A percentile compares a stretch with the other conserved stretches of the same genome.
Conservation (phyloP, 164 flowering plant genomes). For the Sedum album region DNA sequence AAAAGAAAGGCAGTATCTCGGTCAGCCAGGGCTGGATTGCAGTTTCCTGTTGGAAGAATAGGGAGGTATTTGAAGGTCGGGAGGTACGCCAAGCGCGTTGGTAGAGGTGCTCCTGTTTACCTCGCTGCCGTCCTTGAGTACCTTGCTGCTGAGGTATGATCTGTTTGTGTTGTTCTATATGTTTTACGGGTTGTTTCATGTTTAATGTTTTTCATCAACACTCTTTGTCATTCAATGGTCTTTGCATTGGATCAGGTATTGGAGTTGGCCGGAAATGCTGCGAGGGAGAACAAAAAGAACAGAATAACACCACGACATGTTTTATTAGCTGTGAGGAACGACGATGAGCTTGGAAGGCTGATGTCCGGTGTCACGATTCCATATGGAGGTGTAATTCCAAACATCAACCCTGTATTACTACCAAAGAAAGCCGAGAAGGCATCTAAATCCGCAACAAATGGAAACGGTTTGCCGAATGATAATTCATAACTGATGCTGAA, state of each 20-base stretch:
- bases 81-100: slow-evolving; percentile 51
- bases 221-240: no score
- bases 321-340: slow-evolving; percentile 62
- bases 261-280: slow-evolving; percentile 79
- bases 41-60: slow-evolving; percentile 46
- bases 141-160: slow-evolving; percentile 55
- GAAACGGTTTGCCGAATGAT: background rate
- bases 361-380: slow-evolving; percentile 60
- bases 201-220: no score
- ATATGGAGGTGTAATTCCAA: slow-evolving; percentile 65
- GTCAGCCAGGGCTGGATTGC: slow-evolving; percentile 40
- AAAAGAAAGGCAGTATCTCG: slow-evolving; percentile 42
- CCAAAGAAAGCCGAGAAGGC: slow-evolving; percentile 54
- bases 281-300: slow-evolving; percentile 71
- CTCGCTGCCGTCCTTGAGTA: slow-evolving; percentile 61
- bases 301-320: slow-evolving; percentile 65
- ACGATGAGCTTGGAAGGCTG: slow-evolving; percentile 67
- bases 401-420: slow-evolving; percentile 60
- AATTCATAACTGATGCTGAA: background rate
- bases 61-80: slow-evolving; percentile 46
- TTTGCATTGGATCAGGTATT: slow-evolving; percentile 30
- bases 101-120: slow-evolving; percentile 66
- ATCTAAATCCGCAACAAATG: background rate
- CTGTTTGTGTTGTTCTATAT: no score
- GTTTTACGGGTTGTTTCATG: no score